Evolutionary conservation across 306 rosid genomes (phyloP).

Genomic region (Gastrolobium bilobum): DNA sequence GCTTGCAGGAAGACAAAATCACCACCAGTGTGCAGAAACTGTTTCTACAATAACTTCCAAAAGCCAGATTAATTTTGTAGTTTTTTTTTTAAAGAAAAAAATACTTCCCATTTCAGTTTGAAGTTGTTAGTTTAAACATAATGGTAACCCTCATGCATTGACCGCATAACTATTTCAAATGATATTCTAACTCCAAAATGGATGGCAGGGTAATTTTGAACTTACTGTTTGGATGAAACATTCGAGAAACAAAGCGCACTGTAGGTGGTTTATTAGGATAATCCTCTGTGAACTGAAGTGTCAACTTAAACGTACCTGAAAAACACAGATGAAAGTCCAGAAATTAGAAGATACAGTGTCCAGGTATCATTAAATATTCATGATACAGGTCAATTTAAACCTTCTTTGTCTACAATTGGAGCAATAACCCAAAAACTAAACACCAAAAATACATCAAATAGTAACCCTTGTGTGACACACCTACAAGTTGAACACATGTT

Average conservation of each 20-base stretch:
- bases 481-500: neutral
- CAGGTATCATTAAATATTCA: constrained; percentile 16
- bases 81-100: neutral
- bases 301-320: constrained; percentile 95
- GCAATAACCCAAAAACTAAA: constrained; percentile 19
- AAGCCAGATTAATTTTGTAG: neutral
- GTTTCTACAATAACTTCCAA: constrained; percentile 21
- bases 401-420: neutral
- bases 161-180: constrained; percentile 6
- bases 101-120: neutral
- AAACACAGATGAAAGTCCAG: constrained; percentile 33
- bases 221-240: constrained; percentile 99
- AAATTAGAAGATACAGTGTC: neutral
- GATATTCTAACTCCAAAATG: constrained; percentile 28
- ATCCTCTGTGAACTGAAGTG: constrained; percentile 91
- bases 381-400: neutral
- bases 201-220: constrained; percentile 29
- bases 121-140: constrained; percentile 12
- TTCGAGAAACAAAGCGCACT: constrained; percentile 94
- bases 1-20: neutral
- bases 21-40: constrained; percentile 17
- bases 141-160: neutral
- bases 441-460: constrained; percentile 13
- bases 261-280: constrained; percentile 98
- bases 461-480: constrained; percentile 19